These are phyloP conservation scores for Phytophthora hibernalis DNA, from an alignment of 352 stramenopile genomes.

Conservation along the genomic window DNA sequence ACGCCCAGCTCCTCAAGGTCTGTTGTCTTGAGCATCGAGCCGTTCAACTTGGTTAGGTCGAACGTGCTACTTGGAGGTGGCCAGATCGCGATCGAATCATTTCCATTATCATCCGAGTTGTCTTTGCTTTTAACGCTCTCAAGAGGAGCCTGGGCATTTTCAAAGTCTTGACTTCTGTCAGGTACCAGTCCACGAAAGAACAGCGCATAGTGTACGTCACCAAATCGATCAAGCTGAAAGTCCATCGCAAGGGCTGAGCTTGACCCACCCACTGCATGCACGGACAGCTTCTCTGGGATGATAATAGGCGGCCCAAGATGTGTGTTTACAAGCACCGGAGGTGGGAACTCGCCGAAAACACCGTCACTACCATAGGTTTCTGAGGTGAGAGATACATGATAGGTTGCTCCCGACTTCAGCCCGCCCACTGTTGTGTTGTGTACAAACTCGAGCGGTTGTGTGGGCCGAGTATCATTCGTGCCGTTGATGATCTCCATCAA, in stretches of 20 bases:
- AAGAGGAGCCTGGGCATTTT: neutral
- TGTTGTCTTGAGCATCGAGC: slow-evolving; percentile 59
- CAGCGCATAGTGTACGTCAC: slow-evolving; percentile 78
- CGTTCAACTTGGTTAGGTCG: slow-evolving; percentile 50
- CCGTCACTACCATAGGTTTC: slow-evolving; percentile 66
- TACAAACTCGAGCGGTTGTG: slow-evolving; percentile 65
- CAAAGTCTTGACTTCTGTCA: slow-evolving; percentile 42
- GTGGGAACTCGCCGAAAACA: slow-evolving; percentile 79
- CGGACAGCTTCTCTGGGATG: slow-evolving; percentile 33
- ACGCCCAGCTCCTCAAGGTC: slow-evolving; percentile 58
- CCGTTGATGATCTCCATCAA: slow-evolving; percentile 75
- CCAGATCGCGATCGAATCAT: slow-evolving; percentile 42
- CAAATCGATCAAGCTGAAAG: slow-evolving; percentile 64
- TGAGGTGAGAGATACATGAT: slow-evolving; percentile 82
- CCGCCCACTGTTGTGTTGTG: slow-evolving; percentile 58
- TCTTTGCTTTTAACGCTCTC: neutral
- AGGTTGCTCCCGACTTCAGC: slow-evolving; percentile 59
- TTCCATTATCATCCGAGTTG: slow-evolving; percentile 3
- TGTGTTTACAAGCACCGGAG: slow-evolving; percentile 72
- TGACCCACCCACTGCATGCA: slow-evolving; percentile 47
- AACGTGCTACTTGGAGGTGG: slow-evolving; percentile 58
- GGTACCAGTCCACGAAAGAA: slow-evolving; percentile 68
- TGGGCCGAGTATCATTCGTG: slow-evolving; percentile 72
- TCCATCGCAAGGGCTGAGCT: slow-evolving; percentile 60
- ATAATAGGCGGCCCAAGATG: slow-evolving; percentile 58